Base-by-base conservation (phyloP, 805 yeast genomes). In the Lachancea thermotolerans region DNA sequence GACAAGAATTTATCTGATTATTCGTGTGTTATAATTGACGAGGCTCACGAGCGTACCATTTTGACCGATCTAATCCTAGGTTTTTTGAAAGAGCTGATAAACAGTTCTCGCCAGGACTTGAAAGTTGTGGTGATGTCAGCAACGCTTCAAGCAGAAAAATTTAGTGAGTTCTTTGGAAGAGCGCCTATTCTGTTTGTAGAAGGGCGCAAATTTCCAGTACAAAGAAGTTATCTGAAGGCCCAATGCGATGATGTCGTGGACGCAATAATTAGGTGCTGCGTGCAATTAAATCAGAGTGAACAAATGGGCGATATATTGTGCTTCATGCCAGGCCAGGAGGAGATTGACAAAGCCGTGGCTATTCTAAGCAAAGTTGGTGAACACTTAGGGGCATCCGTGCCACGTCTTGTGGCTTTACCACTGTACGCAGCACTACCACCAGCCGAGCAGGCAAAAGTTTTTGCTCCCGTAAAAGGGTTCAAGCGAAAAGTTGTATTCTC, bases 11-110 rank as follows among this genome's bases (percentile, higher is more conserved):
- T 93, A 32, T 64, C 73, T 2, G 77, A 77, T 49, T 93, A 91
- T 64, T 71, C 83, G 25, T 82, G 89, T 0, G 74, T 93, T 9
- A 72, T 93, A 37, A 81, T 93, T 41, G 99, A 93, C 71, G 99
- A 93, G 69, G 99, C 98, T 2, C 99, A 93, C 69, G 99, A 93
- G 69, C 77, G 99, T 61, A 91, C 98, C 0, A 84, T 93, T 1
- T 67, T 90, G 40, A 89, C 98, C 0, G 99, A 93, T 68, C 68
- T 93, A 54, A 71, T 93, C 15, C 72, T 93, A 70, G 99, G 98
- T 2, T 85, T 93, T 57, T 69, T 93, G 51, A 90, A 89, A 59
- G 76, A 79, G 35, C 67, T 93, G 33, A 56, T 84, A 10, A 44
- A 56, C 0, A 58, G 59, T 8, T 71, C 74, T 37, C 70, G 82